phyloP scores from a whole-genome alignment of 2,329 filamentous ascomycete genomes.

The Fusarium metavorans region DNA sequence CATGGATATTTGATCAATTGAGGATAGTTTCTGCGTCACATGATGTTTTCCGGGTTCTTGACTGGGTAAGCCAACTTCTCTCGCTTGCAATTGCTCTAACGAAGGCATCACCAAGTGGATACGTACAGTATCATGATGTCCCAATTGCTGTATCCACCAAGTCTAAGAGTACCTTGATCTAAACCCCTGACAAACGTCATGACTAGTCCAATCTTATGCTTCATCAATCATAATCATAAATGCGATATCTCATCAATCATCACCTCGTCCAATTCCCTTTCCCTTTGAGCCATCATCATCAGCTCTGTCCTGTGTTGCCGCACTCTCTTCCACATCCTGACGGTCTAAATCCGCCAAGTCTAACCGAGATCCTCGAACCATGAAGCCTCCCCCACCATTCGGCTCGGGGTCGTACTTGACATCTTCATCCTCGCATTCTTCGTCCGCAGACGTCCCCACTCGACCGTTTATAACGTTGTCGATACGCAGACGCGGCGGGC shows the following conservation, averaged over 20 bases:
- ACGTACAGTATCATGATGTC: background rate
- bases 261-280: slow-evolving; percentile 12
- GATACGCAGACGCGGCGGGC: slow-evolving; percentile 53
- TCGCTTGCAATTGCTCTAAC: background rate
- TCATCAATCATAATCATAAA: slow-evolving; percentile 31
- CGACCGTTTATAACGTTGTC: slow-evolving; percentile 55
- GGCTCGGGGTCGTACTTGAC: slow-evolving; percentile 25
- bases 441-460: slow-evolving; percentile 40
- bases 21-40: background rate
- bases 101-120: background rate
- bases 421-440: slow-evolving; percentile 37
- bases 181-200: background rate
- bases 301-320: slow-evolving; percentile 5
- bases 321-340: background rate
- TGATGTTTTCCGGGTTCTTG: background rate
- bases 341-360: slow-evolving; percentile 4
- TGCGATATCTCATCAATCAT: slow-evolving; percentile 29
- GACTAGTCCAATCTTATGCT: background rate
- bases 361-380: slow-evolving; percentile 16
- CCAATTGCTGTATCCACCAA: background rate
- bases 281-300: background rate
- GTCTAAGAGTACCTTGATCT: background rate
- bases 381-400: slow-evolving; percentile 16
- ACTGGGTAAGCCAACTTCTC: background rate
- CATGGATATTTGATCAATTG: background rate